A percentile compares a stretch with the other conserved stretches of the same genome.
phyloP scores from a whole-genome alignment of 768 basidiomycete genomes.

The Suillus plorans region DNA sequence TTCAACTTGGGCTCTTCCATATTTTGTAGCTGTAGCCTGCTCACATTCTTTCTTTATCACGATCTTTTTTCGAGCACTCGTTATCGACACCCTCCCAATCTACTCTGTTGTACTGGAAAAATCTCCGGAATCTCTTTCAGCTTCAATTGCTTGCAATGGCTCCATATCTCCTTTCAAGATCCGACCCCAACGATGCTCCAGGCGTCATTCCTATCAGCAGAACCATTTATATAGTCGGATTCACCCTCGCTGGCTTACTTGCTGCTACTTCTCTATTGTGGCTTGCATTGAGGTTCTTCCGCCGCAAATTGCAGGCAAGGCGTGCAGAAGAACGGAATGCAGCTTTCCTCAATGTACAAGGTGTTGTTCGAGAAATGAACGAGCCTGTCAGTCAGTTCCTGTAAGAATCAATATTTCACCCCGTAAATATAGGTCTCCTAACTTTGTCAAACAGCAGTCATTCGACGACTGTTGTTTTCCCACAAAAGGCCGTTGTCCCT shows the following conservation, averaged over 20 bases:
- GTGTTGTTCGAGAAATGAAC: constrained; percentile 8
- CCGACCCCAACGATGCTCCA: background rate
- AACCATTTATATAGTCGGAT: constrained; percentile 49
- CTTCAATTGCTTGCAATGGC: constrained; percentile 17
- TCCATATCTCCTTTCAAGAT: constrained; percentile 15
- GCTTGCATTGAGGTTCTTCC: constrained; percentile 41
- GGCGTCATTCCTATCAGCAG: constrained; percentile 13
- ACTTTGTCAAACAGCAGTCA: constrained; percentile 42
- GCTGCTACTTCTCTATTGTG: constrained; percentile 40
- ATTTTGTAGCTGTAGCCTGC: background rate
- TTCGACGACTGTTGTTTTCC: constrained; percentile 51
- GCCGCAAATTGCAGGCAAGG: constrained; percentile 39
- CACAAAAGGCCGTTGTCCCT: constrained; percentile 43
- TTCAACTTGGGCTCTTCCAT: background rate
- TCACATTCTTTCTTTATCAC: constrained; percentile 1
- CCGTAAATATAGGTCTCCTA: background rate
- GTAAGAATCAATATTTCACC: constrained; percentile 12
- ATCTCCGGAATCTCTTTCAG: background rate
- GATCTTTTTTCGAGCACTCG: background rate
- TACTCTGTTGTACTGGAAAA: constrained; percentile 11
- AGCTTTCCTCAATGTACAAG: constrained; percentile 37
- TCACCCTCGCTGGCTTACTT: constrained; percentile 46
- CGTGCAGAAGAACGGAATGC: constrained; percentile 38
- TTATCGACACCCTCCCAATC: constrained; percentile 8
- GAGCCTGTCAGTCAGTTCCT: constrained; percentile 3